Base-by-base conservation (phyloP, 768 basidiomycete species). In the Lentinus brumalis region DNA sequence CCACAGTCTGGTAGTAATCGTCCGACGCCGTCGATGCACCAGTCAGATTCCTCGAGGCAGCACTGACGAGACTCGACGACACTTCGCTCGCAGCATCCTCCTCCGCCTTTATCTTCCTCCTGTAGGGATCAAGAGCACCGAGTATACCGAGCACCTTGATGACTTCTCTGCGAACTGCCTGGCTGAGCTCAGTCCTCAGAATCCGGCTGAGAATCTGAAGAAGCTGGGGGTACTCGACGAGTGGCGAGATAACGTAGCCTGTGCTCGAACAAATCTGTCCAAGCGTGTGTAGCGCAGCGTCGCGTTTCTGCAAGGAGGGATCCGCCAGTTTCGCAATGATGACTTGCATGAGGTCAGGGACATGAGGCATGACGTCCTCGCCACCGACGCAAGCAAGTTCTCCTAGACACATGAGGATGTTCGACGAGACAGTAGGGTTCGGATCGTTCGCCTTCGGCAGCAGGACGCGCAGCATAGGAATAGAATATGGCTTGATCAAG, bases 1-100 rank as follows among this genome's bases (percentile, higher is more conserved):
- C 96, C 6, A 96, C 94, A 6, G 93, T 94, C 72, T 98, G 97
- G 76, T 95, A 99, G 75, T 96, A 98, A 71, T 98, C 96, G 64
- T 98, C 97, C 5, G 93, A 87, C 18, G 86, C 81, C 16, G 87
- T 80, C 31, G 79, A 77, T 4, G 85, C 79, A 6, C 80, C 81
- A 16, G 86, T 82, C 67, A 86, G 88, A 50, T 81, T 83, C 50
- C 87, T 77, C 11, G 88, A 84, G 38, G 92, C 88, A 65, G 89
- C 87, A 63, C 83, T 88, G 7, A 67, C 69, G 41, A 86, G 63
- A 46, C 50, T 65, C 5, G 70, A 59, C 15, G 65, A 56, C 5
- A 66, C 86, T 67, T 90, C 88, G 52, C 73, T 81, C 0, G 79
- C 79, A 14, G 79, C 76, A 60, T 89, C 89, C 63, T 91, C 91